Conservation (phyloP, 345 rosid species). For the Salix udensis region DNA sequence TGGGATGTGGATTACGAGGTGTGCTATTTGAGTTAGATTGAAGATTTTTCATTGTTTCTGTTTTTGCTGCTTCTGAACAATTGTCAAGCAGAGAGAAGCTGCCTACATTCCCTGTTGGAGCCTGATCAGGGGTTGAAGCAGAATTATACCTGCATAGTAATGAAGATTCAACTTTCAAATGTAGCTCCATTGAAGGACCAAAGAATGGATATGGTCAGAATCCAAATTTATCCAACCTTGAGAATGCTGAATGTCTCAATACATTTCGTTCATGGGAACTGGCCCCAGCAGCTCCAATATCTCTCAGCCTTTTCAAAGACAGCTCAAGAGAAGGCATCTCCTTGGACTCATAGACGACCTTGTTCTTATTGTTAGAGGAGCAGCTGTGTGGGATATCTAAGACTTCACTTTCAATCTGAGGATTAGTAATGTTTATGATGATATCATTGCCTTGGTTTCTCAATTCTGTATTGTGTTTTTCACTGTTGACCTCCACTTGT, state of each 20-base stretch:
- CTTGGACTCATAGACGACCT: constrained; percentile 12
- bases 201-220: background rate
- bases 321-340: constrained; percentile 45
- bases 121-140: constrained; percentile 33
- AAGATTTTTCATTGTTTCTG: constrained; percentile 30
- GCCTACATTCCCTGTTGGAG: constrained; percentile 36
- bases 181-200: background rate
- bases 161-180: constrained; percentile 6
- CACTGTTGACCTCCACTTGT: constrained; percentile 26
- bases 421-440: constrained; percentile 14
- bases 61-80: constrained; percentile 41
- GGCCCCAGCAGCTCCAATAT: constrained; percentile 23
- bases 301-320: constrained; percentile 41
- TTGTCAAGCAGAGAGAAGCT: constrained; percentile 43
- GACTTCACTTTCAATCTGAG: constrained; percentile 22
- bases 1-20: constrained; percentile 33
- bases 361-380: constrained; percentile 22
- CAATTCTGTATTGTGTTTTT: constrained; percentile 20
- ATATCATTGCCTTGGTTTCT: constrained; percentile 22
- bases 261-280: constrained; percentile 30
- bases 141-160: constrained; percentile 39
- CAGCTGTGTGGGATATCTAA: constrained; percentile 16
- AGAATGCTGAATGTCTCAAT: constrained; percentile 50
- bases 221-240: constrained; percentile 31
- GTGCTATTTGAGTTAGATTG: constrained; percentile 36